A percentile compares a stretch with the other conserved stretches of the same genome.
Conservation (phyloP, 371 early-diverging fungal species). For the Mucor racemosus region DNA sequence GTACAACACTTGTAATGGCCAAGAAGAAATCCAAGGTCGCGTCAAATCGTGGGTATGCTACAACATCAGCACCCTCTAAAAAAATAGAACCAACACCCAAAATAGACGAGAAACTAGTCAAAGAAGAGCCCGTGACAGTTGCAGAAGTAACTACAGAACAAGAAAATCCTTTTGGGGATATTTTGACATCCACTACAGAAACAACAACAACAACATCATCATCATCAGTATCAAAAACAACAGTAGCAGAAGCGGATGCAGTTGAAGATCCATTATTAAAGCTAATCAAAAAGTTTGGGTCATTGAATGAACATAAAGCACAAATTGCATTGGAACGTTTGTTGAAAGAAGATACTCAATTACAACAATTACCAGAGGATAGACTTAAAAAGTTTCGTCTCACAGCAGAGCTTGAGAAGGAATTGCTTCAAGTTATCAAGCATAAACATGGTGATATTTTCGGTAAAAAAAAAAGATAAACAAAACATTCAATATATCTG, state of each 20-base stretch:
- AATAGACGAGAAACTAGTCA: background rate
- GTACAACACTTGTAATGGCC: slow-evolving; percentile 13
- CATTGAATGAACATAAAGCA: slow-evolving; percentile 31
- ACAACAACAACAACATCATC: background rate
- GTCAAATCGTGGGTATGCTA: slow-evolving; percentile 32
- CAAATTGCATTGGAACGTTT: slow-evolving; percentile 20
- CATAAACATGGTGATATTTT: slow-evolving; percentile 10
- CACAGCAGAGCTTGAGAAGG: slow-evolving; percentile 27
- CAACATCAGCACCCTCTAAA: slow-evolving; percentile 28
- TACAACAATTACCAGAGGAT: background rate
- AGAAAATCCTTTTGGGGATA: background rate
- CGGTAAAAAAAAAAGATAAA: background rate
- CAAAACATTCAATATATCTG: background rate
- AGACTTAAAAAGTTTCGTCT: slow-evolving; percentile 24
- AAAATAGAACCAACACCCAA: slow-evolving; percentile 10
- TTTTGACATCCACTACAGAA: background rate
- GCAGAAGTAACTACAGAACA: background rate
- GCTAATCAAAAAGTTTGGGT: slow-evolving; percentile 22
- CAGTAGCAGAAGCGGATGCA: background rate
- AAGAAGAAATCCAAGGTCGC: slow-evolving; percentile 29
- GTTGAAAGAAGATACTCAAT: slow-evolving; percentile 14
- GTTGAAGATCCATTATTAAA: slow-evolving; percentile 16
- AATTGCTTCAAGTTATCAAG: slow-evolving; percentile 29
- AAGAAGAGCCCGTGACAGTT: background rate
- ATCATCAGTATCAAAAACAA: too few species aligned